phyloP scores from a whole-genome alignment of 305 asterid genomes.

The Fraxinus baroniana region DNA sequence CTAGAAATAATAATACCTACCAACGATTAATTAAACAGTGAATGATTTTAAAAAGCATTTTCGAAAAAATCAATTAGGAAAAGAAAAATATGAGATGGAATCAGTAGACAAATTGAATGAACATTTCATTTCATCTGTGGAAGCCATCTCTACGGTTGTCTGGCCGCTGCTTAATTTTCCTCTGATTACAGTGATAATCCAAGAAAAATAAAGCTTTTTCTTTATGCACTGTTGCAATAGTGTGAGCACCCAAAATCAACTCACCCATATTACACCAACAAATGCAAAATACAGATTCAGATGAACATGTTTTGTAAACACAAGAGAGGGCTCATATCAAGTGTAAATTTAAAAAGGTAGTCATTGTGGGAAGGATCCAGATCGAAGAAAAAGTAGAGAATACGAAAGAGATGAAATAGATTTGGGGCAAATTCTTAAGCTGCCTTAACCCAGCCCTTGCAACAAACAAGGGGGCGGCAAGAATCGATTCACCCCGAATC shows the following conservation, averaged over 20 bases:
- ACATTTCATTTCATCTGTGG: conserved; percentile 23
- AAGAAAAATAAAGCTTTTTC: conserved; percentile 10
- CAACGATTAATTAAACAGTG: background rate
- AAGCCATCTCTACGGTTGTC: conserved; percentile 34
- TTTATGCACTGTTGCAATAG: conserved; percentile 20
- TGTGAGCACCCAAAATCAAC: background rate
- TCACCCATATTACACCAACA: conserved; percentile 22
- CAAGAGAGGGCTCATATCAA: conserved; percentile 38
- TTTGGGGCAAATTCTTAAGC: conserved; percentile 2
- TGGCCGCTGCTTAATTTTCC: conserved; percentile 26
- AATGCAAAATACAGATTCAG: conserved; percentile 15
- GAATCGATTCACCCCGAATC: background rate
- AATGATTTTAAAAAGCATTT: too few species aligned
- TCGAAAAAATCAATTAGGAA: too few species aligned
- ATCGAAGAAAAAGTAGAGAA: background rate
- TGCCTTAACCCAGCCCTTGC: conserved; percentile 21
- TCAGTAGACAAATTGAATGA: conserved; percentile 22
- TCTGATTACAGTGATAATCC: background rate
- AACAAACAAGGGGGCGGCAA: conserved; percentile 25
- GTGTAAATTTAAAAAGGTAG: conserved; percentile 25
- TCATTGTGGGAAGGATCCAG: conserved; percentile 27
- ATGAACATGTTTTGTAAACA: background rate
- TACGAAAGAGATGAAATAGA: conserved; percentile 2
- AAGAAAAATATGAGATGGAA: conserved; percentile 21
- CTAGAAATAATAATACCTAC: background rate